Evolutionary conservation across 139 green algal genomes (phyloP), one percentile per base, ranked within the genome.

Genomic region (Closterium sp.): DNA sequence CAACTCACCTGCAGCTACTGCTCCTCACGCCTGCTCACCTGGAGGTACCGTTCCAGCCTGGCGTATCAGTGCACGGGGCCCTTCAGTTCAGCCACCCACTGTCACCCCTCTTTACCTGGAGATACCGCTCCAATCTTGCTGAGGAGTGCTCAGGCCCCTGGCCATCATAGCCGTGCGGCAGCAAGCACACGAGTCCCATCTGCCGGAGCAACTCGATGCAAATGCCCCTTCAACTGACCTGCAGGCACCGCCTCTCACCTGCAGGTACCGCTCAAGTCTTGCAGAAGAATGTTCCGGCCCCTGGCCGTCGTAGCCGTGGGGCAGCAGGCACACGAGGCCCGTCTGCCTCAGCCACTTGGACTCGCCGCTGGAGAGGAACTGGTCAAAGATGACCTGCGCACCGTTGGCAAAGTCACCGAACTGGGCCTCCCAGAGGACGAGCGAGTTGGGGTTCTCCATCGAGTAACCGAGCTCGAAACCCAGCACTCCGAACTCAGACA

Each of bases 401-500:
- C 96, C 96, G 93, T 98, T 98, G 55, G 96, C 96, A 96, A 98
- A 98, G 93, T 98, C 97, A 0, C 97, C 97, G 94, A 98, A 98
- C 93, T 98, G 97, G 32, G 96, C 96, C 94, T 98, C 97, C 96
- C 97, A 98, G 31, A 96, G 83, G 9, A 96, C 94, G 83, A 99
- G 95, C 66, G 94, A 96, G 95, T 99, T 99, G 89, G 98, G 98
- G 94, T 97, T 97, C 94, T 99, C 98, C 95, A 99, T 97, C 19
- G 93, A 96, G 96, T 99, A 99, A 33, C 98, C 98, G 87, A 99
- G 96, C 96, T 99, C 98, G 91, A 98, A 99, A 88, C 98, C 98
- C 84, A 99, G 96, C 85, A 99, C 97, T 76, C 97, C 97, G 92
- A 97, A 99, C 95, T 99, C 98, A 55, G 91, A 96, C 81, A 99